These are phyloP conservation scores for Cornus florida DNA, from an alignment of 148 eudicot genomes.

Conservation along the genomic window DNA sequence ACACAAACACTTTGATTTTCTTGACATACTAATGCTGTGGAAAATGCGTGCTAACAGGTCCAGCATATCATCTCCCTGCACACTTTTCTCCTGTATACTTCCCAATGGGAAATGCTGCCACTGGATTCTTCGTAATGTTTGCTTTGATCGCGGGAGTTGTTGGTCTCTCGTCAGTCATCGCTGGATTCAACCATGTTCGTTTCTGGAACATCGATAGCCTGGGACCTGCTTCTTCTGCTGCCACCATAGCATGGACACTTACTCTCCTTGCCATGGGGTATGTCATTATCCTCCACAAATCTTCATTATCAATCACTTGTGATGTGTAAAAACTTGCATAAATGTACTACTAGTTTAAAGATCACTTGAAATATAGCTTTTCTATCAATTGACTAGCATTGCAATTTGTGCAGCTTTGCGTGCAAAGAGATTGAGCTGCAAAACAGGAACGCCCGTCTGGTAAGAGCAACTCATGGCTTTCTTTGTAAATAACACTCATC, in stretches of 20 bases:
- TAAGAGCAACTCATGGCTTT: constrained; percentile 17
- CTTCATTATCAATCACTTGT: background rate
- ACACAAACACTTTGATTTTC: background rate
- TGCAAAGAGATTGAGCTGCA: constrained; percentile 70
- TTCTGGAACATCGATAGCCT: constrained; percentile 50
- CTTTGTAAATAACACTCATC: background rate
- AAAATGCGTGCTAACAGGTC: constrained; percentile 36
- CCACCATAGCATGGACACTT: constrained; percentile 77
- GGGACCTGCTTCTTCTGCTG: constrained; percentile 55
- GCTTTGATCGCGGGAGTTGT: constrained; percentile 83
- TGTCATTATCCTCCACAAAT: background rate
- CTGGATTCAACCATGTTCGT: constrained; percentile 61
- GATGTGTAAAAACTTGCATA: too few species aligned
- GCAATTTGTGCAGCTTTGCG: constrained; percentile 51
- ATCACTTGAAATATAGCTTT: background rate
- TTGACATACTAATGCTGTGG: background rate
- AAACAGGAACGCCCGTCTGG: constrained; percentile 64
- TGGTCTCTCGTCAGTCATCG: constrained; percentile 63
- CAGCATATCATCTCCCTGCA: constrained; percentile 71
- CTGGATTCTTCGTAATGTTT: constrained; percentile 80
- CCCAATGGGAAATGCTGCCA: constrained; percentile 94
- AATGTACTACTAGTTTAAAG: background rate
- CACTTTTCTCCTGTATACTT: constrained; percentile 90
- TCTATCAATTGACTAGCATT: background rate
- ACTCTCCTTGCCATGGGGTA: constrained; percentile 96